phyloP scores from a whole-genome alignment of 768 basidiomycete genomes.

The Tephrocybe sp. region DNA sequence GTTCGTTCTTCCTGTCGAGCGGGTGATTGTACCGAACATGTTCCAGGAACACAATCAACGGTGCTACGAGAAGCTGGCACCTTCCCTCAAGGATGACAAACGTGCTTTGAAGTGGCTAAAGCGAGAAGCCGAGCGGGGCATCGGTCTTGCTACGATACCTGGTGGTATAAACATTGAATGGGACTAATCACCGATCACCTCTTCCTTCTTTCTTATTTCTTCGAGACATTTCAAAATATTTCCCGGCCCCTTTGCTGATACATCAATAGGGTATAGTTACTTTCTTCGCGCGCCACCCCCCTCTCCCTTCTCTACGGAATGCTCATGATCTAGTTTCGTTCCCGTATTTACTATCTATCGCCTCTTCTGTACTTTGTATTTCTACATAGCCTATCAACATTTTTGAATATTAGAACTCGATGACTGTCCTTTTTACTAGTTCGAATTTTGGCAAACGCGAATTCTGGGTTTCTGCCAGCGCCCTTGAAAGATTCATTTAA shows the following conservation, averaged over 20 bases:
- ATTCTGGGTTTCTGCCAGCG: too few relatives aligned
- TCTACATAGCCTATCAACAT: not conserved
- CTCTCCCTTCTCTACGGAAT: not conserved
- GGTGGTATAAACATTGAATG: slow-evolving; percentile 80
- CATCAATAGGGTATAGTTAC: slow-evolving; percentile 7
- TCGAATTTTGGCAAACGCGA: too few relatives aligned
- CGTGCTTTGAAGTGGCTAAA: slow-evolving; percentile 80
- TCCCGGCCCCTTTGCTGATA: not conserved
- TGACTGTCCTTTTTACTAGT: not conserved
- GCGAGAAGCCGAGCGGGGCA: slow-evolving; percentile 72
- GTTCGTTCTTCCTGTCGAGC: slow-evolving; percentile 16
- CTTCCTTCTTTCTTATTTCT: slow-evolving; percentile 1
- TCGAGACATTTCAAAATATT: slow-evolving; percentile 10
- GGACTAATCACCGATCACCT: slow-evolving; percentile 47
- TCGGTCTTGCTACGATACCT: slow-evolving; percentile 69
- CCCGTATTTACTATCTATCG: not conserved
- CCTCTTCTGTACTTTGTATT: not conserved
- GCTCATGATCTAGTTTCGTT: not conserved
- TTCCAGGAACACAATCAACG: slow-evolving; percentile 76
- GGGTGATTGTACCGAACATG: not conserved
- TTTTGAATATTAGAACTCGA: not conserved
- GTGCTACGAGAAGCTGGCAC: slow-evolving; percentile 64
- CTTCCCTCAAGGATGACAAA: slow-evolving; percentile 72
- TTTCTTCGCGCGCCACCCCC: not conserved
- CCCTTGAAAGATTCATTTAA: too few relatives aligned